These are phyloP conservation scores for Candida fluviatilis DNA, from an alignment of 805 yeast genomes.

Conservation along the genomic window DNA sequence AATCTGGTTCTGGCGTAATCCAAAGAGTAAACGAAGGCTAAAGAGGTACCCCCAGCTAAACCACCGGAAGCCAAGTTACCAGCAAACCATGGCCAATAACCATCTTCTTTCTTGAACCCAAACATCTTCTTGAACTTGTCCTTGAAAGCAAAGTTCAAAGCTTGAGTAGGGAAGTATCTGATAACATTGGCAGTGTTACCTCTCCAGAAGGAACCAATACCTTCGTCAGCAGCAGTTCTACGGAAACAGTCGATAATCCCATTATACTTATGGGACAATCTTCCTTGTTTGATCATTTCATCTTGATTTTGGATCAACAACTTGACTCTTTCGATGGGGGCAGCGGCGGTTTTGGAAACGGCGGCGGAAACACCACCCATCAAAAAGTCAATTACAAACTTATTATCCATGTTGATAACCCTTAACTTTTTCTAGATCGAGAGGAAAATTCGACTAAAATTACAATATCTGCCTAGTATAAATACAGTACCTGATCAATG, in stretches of 20 bases:
- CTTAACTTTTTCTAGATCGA: too few species aligned
- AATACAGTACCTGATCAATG: too few species aligned
- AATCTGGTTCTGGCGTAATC: conserved; percentile 99
- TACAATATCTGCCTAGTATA: too few species aligned
- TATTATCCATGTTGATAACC: conserved; percentile 11
- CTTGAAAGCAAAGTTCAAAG: conserved; percentile 97
- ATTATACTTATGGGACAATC: conserved; percentile 77
- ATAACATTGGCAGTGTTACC: conserved; percentile 99
- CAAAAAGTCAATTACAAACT: conserved; percentile 51
- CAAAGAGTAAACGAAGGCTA: conserved; percentile 90
- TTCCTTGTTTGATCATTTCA: conserved; percentile 97
- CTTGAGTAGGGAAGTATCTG: conserved; percentile 99
- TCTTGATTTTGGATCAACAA: conserved; percentile 95
- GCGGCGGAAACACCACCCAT: conserved; percentile 99
- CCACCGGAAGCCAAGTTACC: conserved; percentile 99
- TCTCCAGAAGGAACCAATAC: conserved; percentile 94
- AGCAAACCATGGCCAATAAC: conserved; percentile 90
- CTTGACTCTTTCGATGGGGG: conserved; percentile 97
- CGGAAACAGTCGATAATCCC: conserved; percentile 94
- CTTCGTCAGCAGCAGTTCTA: conserved; percentile 92
- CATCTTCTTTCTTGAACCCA: conserved; percentile 95
- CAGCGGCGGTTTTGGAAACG: conserved; percentile 96
- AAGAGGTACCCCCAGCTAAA: conserved; percentile 94
- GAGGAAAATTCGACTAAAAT: too few species aligned
- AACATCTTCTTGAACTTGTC: conserved; percentile 93